Percentiles rank a stretch among this genome's conserved stretches.
These are phyloP conservation scores for Staphylotrichum longicolle DNA, from an alignment of 495 filamentous ascomycete genomes.

Conservation along the genomic window DNA sequence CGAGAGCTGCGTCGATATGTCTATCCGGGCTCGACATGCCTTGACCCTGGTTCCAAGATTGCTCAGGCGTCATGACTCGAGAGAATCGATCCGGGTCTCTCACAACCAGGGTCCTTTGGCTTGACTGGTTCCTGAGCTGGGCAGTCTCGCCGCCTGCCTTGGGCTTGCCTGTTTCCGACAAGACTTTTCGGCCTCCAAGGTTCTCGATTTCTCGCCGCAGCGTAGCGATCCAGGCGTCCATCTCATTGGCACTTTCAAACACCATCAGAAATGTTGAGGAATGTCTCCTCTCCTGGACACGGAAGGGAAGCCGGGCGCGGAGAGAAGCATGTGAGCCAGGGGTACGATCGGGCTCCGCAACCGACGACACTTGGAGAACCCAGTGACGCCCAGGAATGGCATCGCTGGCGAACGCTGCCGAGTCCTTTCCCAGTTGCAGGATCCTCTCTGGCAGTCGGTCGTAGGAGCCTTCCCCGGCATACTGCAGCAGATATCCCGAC, in stretches of 20 bases:
- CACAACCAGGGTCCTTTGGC: constrained; percentile 50
- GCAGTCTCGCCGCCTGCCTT: constrained; percentile 37
- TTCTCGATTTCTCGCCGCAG: constrained; percentile 67
- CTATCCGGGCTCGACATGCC: constrained; percentile 20
- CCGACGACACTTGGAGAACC: constrained; percentile 87
- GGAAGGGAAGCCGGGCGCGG: constrained; percentile 68
- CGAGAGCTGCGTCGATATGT: constrained; percentile 26
- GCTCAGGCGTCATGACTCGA: constrained; percentile 35
- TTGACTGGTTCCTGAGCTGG: constrained; percentile 47
- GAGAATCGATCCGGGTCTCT: constrained; percentile 51
- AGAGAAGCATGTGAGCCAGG: constrained; percentile 58
- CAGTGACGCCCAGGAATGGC: constrained; percentile 88
- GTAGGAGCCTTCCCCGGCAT: constrained; percentile 73
- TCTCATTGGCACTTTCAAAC: constrained; percentile 73
- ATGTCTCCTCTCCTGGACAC: constrained; percentile 58
- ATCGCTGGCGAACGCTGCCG: constrained; percentile 91
- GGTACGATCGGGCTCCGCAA: constrained; percentile 60
- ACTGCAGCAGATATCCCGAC: constrained; percentile 84
- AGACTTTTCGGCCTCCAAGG: constrained; percentile 64
- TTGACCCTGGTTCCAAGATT: constrained; percentile 33
- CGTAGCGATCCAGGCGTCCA: constrained; percentile 77
- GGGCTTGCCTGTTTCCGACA: constrained; percentile 56
- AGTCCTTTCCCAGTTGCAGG: constrained; percentile 75
- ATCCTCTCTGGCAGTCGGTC: constrained; percentile 86
- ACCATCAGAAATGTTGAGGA: constrained; percentile 74